A percentile compares a stretch with the other conserved stretches of the same genome.
Conservation (phyloP, 169 alveolate species). For the Plasmodium relictum region DNA sequence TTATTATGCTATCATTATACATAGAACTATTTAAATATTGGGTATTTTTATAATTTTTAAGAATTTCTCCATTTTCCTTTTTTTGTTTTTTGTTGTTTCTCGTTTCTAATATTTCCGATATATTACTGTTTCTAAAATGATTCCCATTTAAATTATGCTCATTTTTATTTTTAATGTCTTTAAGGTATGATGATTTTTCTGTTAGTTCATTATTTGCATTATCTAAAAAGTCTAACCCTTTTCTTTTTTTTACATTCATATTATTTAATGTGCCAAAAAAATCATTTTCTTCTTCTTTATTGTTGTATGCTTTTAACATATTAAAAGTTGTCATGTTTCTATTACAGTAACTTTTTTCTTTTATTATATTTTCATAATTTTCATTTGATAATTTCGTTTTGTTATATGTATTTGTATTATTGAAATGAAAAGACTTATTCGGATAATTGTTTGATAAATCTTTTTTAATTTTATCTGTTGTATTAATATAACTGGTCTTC, state of each 20-base stretch:
- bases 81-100: not conserved
- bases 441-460: not conserved
- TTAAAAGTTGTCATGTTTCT: not conserved
- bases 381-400: not conserved
- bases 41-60: constrained; percentile 24
- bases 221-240: not conserved
- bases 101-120: not conserved
- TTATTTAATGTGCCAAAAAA: not conserved
- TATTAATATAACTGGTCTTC: not conserved
- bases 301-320: not conserved
- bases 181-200: not conserved
- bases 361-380: not conserved
- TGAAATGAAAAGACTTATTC: not conserved
- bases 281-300: not conserved
- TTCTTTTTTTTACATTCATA: constrained; percentile 4
- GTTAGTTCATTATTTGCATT: not conserved
- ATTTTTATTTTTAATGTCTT: constrained; percentile 3
- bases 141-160: constrained; percentile 3
- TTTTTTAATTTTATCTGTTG: not conserved
- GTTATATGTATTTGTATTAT: not conserved
- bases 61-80: not conserved
- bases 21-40: constrained; percentile 38
- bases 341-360: not conserved
- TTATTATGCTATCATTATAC: constrained; percentile 58
- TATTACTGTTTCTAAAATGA: not conserved